These are phyloP conservation scores for Colletotrichum sp. DNA, from an alignment of 2,329 filamentous ascomycete species.

Conservation along the genomic window DNA sequence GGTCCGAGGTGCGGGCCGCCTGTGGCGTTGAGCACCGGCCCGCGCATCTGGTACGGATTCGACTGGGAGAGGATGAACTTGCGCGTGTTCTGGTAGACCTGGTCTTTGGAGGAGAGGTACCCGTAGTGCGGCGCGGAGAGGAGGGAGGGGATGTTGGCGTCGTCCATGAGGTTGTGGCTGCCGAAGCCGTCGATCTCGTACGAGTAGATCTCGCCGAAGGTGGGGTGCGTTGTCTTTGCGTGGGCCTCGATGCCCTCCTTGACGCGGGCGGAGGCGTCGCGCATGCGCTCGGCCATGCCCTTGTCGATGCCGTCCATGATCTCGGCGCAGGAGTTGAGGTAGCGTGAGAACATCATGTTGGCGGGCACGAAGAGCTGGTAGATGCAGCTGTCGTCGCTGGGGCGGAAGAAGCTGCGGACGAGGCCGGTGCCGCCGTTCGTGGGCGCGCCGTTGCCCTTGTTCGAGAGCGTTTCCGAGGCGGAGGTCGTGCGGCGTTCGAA, in stretches of 20 bases:
- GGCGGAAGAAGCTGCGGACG: slow-evolving; percentile 86
- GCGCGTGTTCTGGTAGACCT: slow-evolving; percentile 75
- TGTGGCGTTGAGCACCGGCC: slow-evolving; percentile 55
- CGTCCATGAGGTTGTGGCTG: slow-evolving; percentile 64
- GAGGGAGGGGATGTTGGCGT: slow-evolving; percentile 67
- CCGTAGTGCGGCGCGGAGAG: slow-evolving; percentile 66
- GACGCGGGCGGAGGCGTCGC: slow-evolving; percentile 59
- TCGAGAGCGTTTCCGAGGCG: slow-evolving; percentile 81
- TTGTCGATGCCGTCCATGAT: slow-evolving; percentile 49
- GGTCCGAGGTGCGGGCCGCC: slow-evolving; percentile 62
- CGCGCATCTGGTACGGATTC: slow-evolving; percentile 75
- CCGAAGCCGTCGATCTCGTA: slow-evolving; percentile 76
- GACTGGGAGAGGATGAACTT: slow-evolving; percentile 73
- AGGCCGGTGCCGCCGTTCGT: slow-evolving; percentile 80
- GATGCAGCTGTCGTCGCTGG: slow-evolving; percentile 86
- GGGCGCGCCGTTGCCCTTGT: slow-evolving; percentile 81
- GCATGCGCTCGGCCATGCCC: slow-evolving; percentile 65
- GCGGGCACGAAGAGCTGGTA: slow-evolving; percentile 88
- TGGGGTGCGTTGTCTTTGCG: slow-evolving; percentile 67
- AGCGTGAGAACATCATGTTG: slow-evolving; percentile 82
- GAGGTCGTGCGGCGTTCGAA: slow-evolving; percentile 77
- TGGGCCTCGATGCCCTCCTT: slow-evolving; percentile 71
- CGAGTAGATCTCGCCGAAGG: slow-evolving; percentile 70
- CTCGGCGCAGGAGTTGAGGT: slow-evolving; percentile 55
- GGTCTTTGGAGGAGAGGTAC: slow-evolving; percentile 61